Conservation (phyloP, 1,139 yeast genomes). For the Ashbya aceris region DNA sequence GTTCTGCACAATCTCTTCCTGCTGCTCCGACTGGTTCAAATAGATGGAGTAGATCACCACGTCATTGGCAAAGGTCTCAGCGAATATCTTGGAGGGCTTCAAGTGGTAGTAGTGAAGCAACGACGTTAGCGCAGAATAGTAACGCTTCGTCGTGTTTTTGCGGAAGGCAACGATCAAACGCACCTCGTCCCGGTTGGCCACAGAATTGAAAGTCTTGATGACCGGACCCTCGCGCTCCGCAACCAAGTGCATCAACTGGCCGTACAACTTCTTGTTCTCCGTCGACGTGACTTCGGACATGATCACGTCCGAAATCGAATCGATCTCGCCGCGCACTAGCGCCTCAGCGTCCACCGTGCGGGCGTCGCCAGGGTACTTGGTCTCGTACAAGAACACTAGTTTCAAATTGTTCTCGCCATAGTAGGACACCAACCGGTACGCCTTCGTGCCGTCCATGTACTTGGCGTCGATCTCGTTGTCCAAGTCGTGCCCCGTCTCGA, state of each 20-base stretch:
- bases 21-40: constrained; percentile 41
- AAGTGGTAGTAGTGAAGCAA: constrained; percentile 85
- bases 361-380: constrained; percentile 37
- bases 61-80: constrained; percentile 89
- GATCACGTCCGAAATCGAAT: constrained; percentile 66
- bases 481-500: constrained; percentile 48
- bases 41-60: constrained; percentile 81
- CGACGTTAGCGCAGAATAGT: constrained; percentile 80
- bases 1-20: constrained; percentile 28
- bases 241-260: constrained; percentile 63
- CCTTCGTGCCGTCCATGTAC: constrained; percentile 46
- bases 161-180: constrained; percentile 84
- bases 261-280: constrained; percentile 71
- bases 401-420: constrained; percentile 63
- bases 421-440: constrained; percentile 77
- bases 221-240: constrained; percentile 82
- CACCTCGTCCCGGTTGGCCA: constrained; percentile 70
- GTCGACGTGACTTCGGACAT: constrained; percentile 72
- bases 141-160: constrained; percentile 77
- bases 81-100: constrained; percentile 79
- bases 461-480: constrained; percentile 72
- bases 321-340: constrained; percentile 36
- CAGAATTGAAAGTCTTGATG: constrained; percentile 66
- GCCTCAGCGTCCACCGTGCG: constrained; percentile 34
- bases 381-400: constrained; percentile 82